A percentile compares a stretch with the other conserved stretches of the same genome.
phyloP scores from a whole-genome alignment of 2,329 filamentous ascomycete species.

The Aspergillus oerlinghausenensis region DNA sequence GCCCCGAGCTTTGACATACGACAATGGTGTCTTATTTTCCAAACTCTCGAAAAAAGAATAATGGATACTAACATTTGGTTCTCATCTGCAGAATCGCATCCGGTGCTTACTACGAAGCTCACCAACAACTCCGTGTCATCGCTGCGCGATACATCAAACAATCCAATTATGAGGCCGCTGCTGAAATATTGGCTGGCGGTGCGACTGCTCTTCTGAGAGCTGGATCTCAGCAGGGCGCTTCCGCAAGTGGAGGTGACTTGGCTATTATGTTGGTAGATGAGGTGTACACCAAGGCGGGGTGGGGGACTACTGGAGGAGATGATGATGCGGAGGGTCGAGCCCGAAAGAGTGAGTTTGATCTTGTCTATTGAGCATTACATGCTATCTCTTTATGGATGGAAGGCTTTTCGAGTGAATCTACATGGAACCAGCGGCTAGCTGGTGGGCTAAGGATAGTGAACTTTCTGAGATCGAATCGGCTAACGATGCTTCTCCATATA shows the following conservation, averaged over 20 bases:
- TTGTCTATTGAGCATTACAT: background rate
- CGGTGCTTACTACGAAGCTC: conserved; percentile 94
- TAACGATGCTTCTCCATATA: conserved; percentile 17
- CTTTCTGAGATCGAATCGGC: background rate
- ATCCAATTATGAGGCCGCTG: conserved; percentile 75
- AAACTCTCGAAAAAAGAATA: background rate
- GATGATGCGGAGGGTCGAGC: conserved; percentile 63
- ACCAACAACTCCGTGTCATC: conserved; percentile 95
- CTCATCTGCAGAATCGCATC: conserved; percentile 64
- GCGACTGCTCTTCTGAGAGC: conserved; percentile 69
- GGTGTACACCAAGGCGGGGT: conserved; percentile 81
- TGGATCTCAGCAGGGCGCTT: conserved; percentile 72
- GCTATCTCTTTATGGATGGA: background rate
- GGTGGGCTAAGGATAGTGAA: background rate
- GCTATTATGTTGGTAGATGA: conserved; percentile 82
- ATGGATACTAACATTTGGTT: conserved; percentile 12
- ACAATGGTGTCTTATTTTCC: background rate
- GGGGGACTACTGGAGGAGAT: conserved; percentile 52
- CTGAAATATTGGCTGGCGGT: conserved; percentile 80
- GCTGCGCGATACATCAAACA: conserved; percentile 90
- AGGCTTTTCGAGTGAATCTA: background rate
- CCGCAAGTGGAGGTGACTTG: conserved; percentile 86
- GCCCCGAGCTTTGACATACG: background rate
- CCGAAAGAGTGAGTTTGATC: conserved; percentile 45
- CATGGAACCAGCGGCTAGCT: background rate